Evolutionary conservation across 768 basidiomycete species (phyloP).

Genomic region (Basidioascus undulatus): DNA sequence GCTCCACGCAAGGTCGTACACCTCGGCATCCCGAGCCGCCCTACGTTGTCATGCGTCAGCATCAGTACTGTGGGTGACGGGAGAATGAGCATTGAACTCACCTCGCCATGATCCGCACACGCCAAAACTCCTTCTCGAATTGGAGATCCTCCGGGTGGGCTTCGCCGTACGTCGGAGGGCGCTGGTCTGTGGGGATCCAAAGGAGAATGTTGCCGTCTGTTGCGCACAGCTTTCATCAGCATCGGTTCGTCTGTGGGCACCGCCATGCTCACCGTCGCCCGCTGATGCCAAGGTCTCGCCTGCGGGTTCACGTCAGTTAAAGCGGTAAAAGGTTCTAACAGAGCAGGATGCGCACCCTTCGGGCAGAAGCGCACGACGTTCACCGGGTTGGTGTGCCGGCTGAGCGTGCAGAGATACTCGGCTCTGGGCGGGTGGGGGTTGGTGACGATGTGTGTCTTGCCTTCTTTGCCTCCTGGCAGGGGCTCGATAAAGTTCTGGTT

Average conservation of each 20-base stretch:
- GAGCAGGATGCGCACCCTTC: conserved; percentile 34
- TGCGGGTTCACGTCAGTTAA: conserved; percentile 15
- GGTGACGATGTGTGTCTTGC: not conserved
- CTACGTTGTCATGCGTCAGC: not conserved
- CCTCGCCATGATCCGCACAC: conserved; percentile 62
- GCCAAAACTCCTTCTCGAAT: conserved; percentile 89
- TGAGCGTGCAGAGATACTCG: conserved; percentile 85
- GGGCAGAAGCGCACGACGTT: conserved; percentile 94
- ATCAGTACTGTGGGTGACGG: not conserved
- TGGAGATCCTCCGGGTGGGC: conserved; percentile 57
- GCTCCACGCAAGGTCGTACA: conserved; percentile 95
- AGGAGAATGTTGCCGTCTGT: conserved; percentile 92
- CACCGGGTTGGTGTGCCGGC: conserved; percentile 76
- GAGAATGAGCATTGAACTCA: conserved; percentile 18
- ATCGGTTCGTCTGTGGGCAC: not conserved
- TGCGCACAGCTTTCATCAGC: not conserved
- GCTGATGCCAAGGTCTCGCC: conserved; percentile 86
- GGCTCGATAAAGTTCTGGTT: conserved; percentile 22
- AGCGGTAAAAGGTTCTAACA: conserved; percentile 1
- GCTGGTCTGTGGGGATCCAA: conserved; percentile 62
- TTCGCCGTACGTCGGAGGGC: conserved; percentile 55
- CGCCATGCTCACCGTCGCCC: conserved; percentile 53
- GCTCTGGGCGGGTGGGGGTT: conserved; percentile 42
- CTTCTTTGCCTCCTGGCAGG: conserved; percentile 13
- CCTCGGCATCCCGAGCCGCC: conserved; percentile 25